Conservation (phyloP, 192 early-diverging fungal genomes). For the Umbelopsis sp. region DNA sequence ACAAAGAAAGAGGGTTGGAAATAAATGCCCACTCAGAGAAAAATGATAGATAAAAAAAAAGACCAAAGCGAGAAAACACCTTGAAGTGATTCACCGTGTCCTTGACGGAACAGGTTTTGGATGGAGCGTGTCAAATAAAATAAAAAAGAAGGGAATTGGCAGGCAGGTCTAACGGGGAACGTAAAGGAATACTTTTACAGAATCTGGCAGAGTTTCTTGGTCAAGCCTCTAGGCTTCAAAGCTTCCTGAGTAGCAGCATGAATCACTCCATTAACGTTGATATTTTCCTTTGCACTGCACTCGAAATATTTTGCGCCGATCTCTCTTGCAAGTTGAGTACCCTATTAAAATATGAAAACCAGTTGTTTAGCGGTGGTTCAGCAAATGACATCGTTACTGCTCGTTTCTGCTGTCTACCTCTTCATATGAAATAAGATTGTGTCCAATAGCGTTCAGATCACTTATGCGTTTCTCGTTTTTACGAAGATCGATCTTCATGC, state of each 20-base stretch:
- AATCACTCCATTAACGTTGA: constrained; percentile 50
- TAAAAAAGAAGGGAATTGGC: no score
- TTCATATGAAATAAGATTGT: constrained; percentile 40
- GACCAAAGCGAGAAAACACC: no score
- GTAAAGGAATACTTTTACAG: constrained; percentile 25
- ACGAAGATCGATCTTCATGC: constrained; percentile 52
- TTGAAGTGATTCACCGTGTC: no score
- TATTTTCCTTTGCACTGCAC: constrained; percentile 52
- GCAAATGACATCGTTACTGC: no score
- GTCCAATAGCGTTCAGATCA: constrained; percentile 33
- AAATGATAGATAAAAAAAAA: no score
- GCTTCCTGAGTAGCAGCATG: constrained; percentile 44
- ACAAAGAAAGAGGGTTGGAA: background rate
- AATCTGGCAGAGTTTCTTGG: constrained; percentile 44
- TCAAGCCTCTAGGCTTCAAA: constrained; percentile 44
- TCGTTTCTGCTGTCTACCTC: constrained; percentile 24
- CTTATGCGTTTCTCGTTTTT: constrained; percentile 31
- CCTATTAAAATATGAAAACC: constrained; percentile 30
- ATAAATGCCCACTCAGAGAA: background rate
- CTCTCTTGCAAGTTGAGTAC: constrained; percentile 44
- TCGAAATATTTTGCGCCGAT: constrained; percentile 55
- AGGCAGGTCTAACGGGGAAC: no score
- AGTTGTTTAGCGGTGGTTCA: background rate
- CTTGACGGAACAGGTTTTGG: no score
- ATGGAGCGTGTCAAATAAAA: no score